Evolutionary conservation across 495 filamentous ascomycete genomes (phyloP).

Genomic region (Hypoxylon intermedium): DNA sequence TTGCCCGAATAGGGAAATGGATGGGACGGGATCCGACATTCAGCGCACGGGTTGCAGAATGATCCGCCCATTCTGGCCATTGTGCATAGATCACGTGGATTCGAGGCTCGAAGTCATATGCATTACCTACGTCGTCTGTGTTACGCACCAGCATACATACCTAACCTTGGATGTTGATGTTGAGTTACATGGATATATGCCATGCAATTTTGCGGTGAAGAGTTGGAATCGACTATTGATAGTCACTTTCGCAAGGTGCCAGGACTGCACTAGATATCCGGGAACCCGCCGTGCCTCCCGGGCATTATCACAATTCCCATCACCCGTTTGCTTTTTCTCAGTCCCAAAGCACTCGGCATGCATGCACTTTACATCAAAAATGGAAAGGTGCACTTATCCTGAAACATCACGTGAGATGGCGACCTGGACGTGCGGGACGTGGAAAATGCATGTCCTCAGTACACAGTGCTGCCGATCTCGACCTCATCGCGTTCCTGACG

Average conservation of each 20-base stretch:
- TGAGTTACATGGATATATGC: neutral
- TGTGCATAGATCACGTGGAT: slow-evolving; percentile 14
- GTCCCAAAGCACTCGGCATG: slow-evolving; percentile 10
- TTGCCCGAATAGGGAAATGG: neutral
- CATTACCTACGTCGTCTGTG: too few species aligned
- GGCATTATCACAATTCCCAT: slow-evolving; percentile 6
- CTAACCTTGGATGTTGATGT: neutral
- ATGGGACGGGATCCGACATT: too few species aligned
- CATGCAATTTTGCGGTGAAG: neutral
- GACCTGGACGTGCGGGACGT: slow-evolving; percentile 35
- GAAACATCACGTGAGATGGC: slow-evolving; percentile 45
- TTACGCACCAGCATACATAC: too few species aligned
- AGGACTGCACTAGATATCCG: neutral
- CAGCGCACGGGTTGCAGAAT: slow-evolving; percentile 14
- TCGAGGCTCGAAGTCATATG: too few species aligned
- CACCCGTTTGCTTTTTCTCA: slow-evolving; percentile 12
- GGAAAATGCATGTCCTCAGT: slow-evolving; percentile 6
- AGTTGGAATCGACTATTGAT: neutral
- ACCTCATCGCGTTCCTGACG: slow-evolving; percentile 26
- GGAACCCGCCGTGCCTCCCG: slow-evolving; percentile 17
- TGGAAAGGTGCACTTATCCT: slow-evolving; percentile 16
- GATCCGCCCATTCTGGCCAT: slow-evolving; percentile 7
- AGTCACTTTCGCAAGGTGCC: neutral
- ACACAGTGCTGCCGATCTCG: slow-evolving; percentile 19
- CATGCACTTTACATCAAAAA: slow-evolving; percentile 29